These are phyloP conservation scores for Ciborinia camelliae DNA, from an alignment of 2,329 filamentous ascomycete species.

Conservation along the genomic window DNA sequence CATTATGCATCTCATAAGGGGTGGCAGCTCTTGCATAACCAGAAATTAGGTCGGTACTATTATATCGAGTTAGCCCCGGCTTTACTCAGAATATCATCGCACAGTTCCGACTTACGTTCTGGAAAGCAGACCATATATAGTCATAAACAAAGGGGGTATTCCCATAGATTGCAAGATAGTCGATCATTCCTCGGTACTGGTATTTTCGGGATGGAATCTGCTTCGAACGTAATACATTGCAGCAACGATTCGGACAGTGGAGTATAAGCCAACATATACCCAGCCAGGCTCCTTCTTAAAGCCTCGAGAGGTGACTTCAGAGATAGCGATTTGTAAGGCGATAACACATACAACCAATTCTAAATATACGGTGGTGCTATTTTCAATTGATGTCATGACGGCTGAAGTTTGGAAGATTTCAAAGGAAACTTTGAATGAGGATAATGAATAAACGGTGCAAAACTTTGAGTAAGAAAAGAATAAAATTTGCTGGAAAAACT, in stretches of 20 bases:
- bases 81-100: not conserved
- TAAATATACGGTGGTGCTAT: slow-evolving; percentile 31
- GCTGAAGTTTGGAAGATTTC: not conserved
- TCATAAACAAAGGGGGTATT: slow-evolving; percentile 32
- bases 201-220: slow-evolving; percentile 28
- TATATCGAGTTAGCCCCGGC: not conserved
- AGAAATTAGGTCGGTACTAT: not conserved
- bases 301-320: slow-evolving; percentile 30
- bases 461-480: too few relatives aligned
- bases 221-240: slow-evolving; percentile 35
- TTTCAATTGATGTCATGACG: slow-evolving; percentile 24
- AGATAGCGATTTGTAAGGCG: slow-evolving; percentile 22
- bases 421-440: not conserved
- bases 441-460: not conserved
- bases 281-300: slow-evolving; percentile 38
- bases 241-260: slow-evolving; percentile 35
- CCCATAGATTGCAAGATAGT: slow-evolving; percentile 34
- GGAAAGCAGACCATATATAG: slow-evolving; percentile 32
- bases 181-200: slow-evolving; percentile 36
- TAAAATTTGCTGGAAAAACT: too few relatives aligned
- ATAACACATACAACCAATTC: slow-evolving; percentile 31
- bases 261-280: slow-evolving; percentile 39
- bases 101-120: slow-evolving; percentile 27
- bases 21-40: not conserved
- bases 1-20: not conserved